Evolutionary conservation across 345 rosid genomes (phyloP).

Genomic region (Eucalyptus pauciflora): DNA sequence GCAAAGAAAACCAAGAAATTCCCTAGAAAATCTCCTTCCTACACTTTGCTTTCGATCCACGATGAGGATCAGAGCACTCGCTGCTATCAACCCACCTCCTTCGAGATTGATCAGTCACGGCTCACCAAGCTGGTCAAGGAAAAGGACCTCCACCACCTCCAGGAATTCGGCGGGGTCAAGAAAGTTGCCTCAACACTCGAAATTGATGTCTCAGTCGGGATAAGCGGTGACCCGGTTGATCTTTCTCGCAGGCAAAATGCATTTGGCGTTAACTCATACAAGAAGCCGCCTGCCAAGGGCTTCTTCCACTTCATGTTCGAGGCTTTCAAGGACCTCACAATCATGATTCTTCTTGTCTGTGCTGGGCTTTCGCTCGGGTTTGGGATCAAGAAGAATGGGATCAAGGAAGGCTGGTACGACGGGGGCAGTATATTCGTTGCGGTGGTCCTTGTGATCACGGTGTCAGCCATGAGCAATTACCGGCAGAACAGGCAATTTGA

Average conservation of each 20-base stretch:
- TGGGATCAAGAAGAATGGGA: conserved; percentile 45
- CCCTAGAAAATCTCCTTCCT: not conserved
- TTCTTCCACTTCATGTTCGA: conserved; percentile 28
- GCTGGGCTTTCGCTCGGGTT: conserved; percentile 53
- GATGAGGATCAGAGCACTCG: conserved; percentile 34
- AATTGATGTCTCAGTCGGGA: conserved; percentile 24
- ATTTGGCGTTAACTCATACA: conserved; percentile 56
- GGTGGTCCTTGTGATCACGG: conserved; percentile 27
- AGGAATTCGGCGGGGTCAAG: conserved; percentile 23
- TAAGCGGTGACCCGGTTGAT: conserved; percentile 13
- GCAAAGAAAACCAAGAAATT: not conserved
- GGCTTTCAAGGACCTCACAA: conserved; percentile 42
- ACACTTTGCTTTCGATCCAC: not conserved
- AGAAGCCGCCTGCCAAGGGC: conserved; percentile 44
- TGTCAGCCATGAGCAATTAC: conserved; percentile 43
- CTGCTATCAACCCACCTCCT: conserved; percentile 8
- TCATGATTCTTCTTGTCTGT: conserved; percentile 40
- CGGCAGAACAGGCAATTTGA: conserved; percentile 44
- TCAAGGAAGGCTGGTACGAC: conserved; percentile 58
- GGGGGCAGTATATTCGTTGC: conserved; percentile 58
- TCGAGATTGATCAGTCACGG: conserved; percentile 13
- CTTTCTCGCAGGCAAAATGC: conserved; percentile 21
- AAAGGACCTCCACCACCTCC: conserved; percentile 18
- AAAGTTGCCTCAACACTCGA: conserved; percentile 26
- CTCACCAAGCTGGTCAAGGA: conserved; percentile 31